Conservation (phyloP, 2,329 filamentous ascomycete species). For the Chalaropsis thielavioides region DNA sequence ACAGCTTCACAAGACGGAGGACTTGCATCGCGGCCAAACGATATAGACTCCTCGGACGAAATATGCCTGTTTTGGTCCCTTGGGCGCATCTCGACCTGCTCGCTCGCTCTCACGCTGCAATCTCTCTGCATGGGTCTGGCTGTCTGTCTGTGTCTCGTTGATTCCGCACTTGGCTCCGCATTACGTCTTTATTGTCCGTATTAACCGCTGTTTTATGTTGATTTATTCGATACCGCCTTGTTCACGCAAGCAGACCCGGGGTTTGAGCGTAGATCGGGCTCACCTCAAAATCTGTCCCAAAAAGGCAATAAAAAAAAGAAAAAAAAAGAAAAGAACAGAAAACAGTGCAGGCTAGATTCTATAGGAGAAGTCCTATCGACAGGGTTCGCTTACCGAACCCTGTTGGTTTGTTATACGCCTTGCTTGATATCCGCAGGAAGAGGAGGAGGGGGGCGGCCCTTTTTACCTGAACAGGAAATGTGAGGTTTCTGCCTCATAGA, state of each 20-base stretch:
- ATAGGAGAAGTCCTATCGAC: background rate
- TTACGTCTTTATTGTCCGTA: background rate
- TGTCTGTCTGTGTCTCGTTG: background rate
- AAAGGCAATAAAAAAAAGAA: background rate
- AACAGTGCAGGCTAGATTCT: background rate
- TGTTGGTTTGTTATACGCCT: background rate
- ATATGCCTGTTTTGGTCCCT: background rate
- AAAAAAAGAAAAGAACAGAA: background rate
- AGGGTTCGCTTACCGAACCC: constrained; percentile 7
- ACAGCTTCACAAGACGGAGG: background rate
- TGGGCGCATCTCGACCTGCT: background rate
- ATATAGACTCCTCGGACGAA: background rate
- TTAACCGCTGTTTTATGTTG: background rate
- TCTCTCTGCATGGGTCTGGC: background rate
- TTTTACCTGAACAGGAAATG: background rate
- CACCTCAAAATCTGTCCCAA: background rate
- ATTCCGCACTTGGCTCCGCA: background rate
- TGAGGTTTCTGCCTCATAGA: background rate
- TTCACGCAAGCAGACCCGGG: background rate
- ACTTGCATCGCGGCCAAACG: background rate
- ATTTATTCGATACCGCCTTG: background rate
- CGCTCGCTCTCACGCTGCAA: background rate
- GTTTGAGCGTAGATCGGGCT: background rate
- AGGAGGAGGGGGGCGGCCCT: background rate
- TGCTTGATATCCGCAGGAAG: background rate